Conservation (phyloP, 139 green algal species). For the Gonium pectorale region DNA sequence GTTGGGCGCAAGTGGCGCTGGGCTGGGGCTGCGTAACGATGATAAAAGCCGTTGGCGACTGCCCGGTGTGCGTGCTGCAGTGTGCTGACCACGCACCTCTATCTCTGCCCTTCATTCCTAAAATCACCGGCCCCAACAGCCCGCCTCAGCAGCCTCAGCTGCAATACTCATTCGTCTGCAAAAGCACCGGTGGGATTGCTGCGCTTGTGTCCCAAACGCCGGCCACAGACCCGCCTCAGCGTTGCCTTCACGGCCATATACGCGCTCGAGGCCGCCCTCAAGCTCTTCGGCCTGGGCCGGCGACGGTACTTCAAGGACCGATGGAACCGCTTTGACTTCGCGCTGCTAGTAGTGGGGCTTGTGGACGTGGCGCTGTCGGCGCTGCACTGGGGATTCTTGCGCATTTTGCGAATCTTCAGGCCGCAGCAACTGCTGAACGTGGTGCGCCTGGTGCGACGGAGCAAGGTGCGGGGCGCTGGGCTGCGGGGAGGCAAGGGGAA, state of each 20-base stretch:
- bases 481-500: background rate
- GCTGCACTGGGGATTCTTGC: constrained; percentile 48
- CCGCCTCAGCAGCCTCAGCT: too few species aligned
- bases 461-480: constrained; percentile 48
- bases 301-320: constrained; percentile 44
- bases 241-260: constrained; percentile 78
- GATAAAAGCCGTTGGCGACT: too few species aligned
- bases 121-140: too few species aligned
- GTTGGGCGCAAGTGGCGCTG: too few species aligned
- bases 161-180: too few species aligned
- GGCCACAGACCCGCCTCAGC: too few species aligned
- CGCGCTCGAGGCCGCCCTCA: constrained; percentile 72
- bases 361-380: constrained; percentile 57
- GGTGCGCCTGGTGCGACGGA: constrained; percentile 64
- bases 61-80: too few species aligned
- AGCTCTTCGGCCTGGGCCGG: constrained; percentile 73
- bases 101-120: too few species aligned
- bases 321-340: constrained; percentile 72
- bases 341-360: constrained; percentile 50
- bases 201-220: too few species aligned
- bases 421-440: constrained; percentile 77
- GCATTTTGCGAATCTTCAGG: constrained; percentile 58
- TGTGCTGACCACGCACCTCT: too few species aligned
- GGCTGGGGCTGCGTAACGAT: too few species aligned
- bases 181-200: too few species aligned